phyloP scores from a whole-genome alignment of 2,329 filamentous ascomycete genomes.

The Plectosphaerella cucumerina region DNA sequence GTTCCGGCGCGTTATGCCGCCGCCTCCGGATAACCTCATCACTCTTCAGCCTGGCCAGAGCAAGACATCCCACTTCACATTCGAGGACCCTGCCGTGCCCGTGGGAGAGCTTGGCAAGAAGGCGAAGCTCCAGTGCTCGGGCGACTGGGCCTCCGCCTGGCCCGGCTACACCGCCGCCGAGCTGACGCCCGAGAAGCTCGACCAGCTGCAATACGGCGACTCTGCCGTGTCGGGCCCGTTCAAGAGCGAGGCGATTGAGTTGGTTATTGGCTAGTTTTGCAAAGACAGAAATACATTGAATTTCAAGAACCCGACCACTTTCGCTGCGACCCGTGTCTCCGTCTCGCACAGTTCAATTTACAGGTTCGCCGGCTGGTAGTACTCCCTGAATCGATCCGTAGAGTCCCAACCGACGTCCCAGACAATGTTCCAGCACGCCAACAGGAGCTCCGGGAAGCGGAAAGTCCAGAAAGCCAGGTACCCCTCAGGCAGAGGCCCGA shows the following conservation, averaged over 20 bases:
- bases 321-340: no score
- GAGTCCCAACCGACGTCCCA: slow-evolving; percentile 60
- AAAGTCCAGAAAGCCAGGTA: slow-evolving; percentile 82
- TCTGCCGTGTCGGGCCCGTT: slow-evolving; percentile 9
- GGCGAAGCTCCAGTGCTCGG: slow-evolving; percentile 28
- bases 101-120: slow-evolving; percentile 25
- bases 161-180: slow-evolving; percentile 11
- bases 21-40: slow-evolving; percentile 29
- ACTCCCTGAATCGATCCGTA: slow-evolving; percentile 66
- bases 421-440: slow-evolving; percentile 74
- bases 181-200: slow-evolving; percentile 8
- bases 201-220: slow-evolving; percentile 11
- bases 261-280: slow-evolving; percentile 2
- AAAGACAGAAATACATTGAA: no score
- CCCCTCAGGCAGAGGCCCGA: slow-evolving; percentile 72
- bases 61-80: slow-evolving; percentile 25
- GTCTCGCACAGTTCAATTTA: slow-evolving; percentile 6
- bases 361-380: slow-evolving; percentile 52
- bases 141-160: slow-evolving; percentile 35
- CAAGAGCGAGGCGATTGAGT: slow-evolving; percentile 7
- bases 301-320: background rate
- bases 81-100: slow-evolving; percentile 31
- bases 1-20: slow-evolving; percentile 36
- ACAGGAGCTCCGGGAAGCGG: slow-evolving; percentile 72
- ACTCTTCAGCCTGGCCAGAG: slow-evolving; percentile 32